Base-by-base conservation (phyloP, 805 yeast genomes). In the Wickerhamomyces xylosicus region DNA sequence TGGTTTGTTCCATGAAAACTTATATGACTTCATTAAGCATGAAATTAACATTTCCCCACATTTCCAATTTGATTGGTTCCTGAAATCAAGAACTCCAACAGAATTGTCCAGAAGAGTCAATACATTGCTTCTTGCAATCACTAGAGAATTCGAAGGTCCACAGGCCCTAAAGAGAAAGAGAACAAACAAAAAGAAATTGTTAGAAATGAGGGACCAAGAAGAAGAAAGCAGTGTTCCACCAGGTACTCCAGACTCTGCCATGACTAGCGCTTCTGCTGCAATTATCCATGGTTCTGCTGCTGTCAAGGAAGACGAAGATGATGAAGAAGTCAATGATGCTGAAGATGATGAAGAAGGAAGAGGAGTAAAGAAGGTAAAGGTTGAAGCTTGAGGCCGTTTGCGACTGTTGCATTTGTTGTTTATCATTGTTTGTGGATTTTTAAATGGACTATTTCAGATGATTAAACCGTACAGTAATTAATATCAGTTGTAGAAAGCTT, bases 11-110 rank as follows among this genome's bases (percentile, higher is more conserved):
- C 63, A 73, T 35, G 79, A 75, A 19, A 68, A 72, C 38, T 61
- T 83, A 33, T 72, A 69, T 45, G 87, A 83, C 45, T 69, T 67
- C 47, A 70, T 84, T 28, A 81, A 77, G 52, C 76, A 74, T 37
- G 87, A 79, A 44, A 77, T 82, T 11, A 54, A 64, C 46, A 60
- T 59, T 5, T 74, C 81, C 41, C 79, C 74, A 41, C 58, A 75
- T 32, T 83, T 83, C 60, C 67, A 67, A 31, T 84, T 79, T 53
- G 85, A 83, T 46, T 84, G 87, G 81, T 84, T 71, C 51, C 69
- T 84, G 49, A 65, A 67, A 37, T 78, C 89, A 0, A 66, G 94
- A 56, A 75, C 85, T 0, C 69, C 84, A 1, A 83, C 74, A 49
- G 95, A 84, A 45, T 50, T 84, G 28, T 74, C 79, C 14, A 71